Evolutionary conservation across 2,329 filamentous ascomycete genomes (phyloP).

Genomic region (Fusarium globosum): DNA sequence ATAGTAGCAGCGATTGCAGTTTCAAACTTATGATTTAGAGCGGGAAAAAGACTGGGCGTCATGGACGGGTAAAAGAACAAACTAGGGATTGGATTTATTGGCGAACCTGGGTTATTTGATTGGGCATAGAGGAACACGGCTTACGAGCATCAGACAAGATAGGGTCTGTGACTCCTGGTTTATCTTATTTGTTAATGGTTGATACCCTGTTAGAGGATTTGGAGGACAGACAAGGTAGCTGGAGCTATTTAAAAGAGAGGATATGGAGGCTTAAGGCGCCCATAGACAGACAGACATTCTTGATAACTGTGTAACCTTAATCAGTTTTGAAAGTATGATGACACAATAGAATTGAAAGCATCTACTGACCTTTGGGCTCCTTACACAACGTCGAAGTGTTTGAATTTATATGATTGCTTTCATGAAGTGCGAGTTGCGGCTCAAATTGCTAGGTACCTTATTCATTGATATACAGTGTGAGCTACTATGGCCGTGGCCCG

Average conservation of each 20-base stretch:
- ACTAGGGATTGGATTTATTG: constrained; percentile 21
- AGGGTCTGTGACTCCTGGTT: constrained; percentile 27
- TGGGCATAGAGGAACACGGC: constrained; percentile 16
- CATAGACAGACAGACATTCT: background rate
- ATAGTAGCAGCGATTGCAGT: constrained; percentile 69
- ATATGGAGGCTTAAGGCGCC: constrained; percentile 3
- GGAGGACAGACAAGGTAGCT: constrained; percentile 12
- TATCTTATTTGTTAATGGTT: constrained; percentile 40
- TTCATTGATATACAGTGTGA: background rate
- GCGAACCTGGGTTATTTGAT: constrained; percentile 34
- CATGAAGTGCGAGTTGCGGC: background rate
- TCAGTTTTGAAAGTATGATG: background rate
- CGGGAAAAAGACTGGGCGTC: constrained; percentile 6
- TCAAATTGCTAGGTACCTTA: background rate
- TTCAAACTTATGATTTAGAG: constrained; percentile 29
- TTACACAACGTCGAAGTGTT: background rate
- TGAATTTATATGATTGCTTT: background rate
- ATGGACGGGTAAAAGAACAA: constrained; percentile 14
- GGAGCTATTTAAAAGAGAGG: constrained; percentile 8
- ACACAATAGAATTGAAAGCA: background rate
- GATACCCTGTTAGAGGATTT: constrained; percentile 40
- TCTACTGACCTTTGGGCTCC: accelerated
- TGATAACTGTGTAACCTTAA: constrained; percentile 24
- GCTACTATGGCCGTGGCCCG: accelerated
- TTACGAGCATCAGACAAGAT: constrained; percentile 21